Evolutionary conservation across 2,329 filamentous ascomycete species (phyloP).

Genomic region (Phaeosphaeria sp.): DNA sequence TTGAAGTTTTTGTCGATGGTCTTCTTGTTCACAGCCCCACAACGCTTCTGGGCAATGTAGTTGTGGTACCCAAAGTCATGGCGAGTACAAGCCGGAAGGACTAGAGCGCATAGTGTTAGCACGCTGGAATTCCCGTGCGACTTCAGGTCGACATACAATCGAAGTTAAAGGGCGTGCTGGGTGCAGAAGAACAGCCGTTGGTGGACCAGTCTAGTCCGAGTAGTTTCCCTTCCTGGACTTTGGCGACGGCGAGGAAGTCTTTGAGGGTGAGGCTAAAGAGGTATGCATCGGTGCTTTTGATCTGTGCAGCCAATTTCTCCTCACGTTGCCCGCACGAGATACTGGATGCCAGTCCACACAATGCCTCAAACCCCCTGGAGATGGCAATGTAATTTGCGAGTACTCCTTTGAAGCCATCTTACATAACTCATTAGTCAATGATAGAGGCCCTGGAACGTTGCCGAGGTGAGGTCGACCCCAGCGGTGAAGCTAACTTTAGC

Average conservation of each 20-base stretch:
- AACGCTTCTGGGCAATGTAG: slow-evolving; percentile 58
- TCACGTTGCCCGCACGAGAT: no score
- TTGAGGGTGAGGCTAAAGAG: slow-evolving; percentile 55
- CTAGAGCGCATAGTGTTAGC: slow-evolving; percentile 1
- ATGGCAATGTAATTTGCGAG: neutral
- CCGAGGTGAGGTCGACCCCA: neutral
- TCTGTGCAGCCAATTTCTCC: neutral
- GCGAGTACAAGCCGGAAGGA: slow-evolving; percentile 49
- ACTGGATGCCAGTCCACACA: no score
- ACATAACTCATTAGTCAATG: neutral
- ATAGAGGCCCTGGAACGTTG: neutral
- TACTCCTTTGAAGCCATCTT: neutral
- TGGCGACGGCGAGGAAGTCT: slow-evolving; percentile 52
- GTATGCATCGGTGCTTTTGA: slow-evolving; percentile 53
- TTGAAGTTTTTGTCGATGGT: slow-evolving; percentile 1
- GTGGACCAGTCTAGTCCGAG: slow-evolving; percentile 43
- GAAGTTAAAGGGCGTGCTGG: slow-evolving; percentile 43
- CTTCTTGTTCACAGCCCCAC: slow-evolving; percentile 43
- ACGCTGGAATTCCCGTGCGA: no score
- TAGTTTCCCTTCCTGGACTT: slow-evolving; percentile 49
- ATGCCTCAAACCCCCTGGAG: no score
- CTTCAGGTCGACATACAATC: slow-evolving; percentile 30
- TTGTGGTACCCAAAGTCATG: slow-evolving; percentile 65
- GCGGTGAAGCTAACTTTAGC: neutral
- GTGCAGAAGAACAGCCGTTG: slow-evolving; percentile 46